Evolutionary conservation across 2,329 filamentous ascomycete species (phyloP), one percentile per base, ranked within the genome.

Genomic region (Aureobasidium sp.): DNA sequence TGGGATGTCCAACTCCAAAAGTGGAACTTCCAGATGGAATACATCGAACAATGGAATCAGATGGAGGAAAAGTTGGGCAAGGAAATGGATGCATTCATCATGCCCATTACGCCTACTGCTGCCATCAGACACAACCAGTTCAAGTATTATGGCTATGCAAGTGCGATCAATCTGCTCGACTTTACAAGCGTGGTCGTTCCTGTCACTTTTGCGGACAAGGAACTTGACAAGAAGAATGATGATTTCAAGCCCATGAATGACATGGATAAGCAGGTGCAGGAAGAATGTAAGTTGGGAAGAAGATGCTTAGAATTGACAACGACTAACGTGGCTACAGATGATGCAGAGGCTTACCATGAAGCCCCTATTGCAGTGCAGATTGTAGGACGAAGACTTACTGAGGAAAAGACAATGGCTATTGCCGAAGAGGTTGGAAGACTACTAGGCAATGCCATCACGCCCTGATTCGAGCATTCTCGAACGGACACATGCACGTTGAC

Each of bases 391-490:
- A 69, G 71, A 34, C 42, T 75, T 27, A 70, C 75, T 27, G 74
- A 76, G 62, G 74, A 76, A 67, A 74, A 74, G 65, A 73, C 74
- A 48, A 56, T 76, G 47, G 73, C 70, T 11, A 66, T 76, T 47
- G 73, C 73, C 0, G 72, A 74, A 45, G 59, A 62, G 67, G 70
- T 63, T 65, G 74, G 3, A 68, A 63, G 53, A 59, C 36, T 62
- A 0, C 41, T 62, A 8, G 59, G 59, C 9, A 62, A 62, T 17
- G 39, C 39, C 6, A 31, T 62, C 15, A 62, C 59, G 1, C 49
- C 59, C 2, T 44, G 14, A 25, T 14, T 42, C 9, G n/a, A 22
- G 31, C 31, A 31, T 31, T 31, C 8, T 31, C 31, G 8, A 2
- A 31, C 9, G 31, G 31, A 31, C 2, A 31, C 31, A 34, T 34